phyloP scores from a whole-genome alignment of 192 early-diverging fungal species.

The Powellomyces hirtus region DNA sequence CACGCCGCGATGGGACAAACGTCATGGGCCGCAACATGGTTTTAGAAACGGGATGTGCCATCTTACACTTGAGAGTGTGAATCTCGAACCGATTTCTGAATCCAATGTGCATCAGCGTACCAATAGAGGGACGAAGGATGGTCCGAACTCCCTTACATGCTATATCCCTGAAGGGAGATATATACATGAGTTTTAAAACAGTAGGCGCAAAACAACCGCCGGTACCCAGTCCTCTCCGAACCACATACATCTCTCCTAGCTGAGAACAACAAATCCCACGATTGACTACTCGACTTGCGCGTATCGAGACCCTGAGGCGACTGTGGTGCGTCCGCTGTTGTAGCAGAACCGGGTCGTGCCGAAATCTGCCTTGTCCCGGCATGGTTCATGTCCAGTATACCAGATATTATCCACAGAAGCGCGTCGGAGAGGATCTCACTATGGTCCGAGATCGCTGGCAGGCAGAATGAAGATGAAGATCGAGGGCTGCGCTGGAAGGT shows the following conservation, averaged over 20 bases:
- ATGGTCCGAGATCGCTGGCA: background rate
- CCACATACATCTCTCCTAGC: slow-evolving; percentile 10
- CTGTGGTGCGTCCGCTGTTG: too few relatives aligned
- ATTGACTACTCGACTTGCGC: background rate
- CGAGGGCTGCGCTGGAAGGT: background rate
- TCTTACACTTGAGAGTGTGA: slow-evolving; percentile 12
- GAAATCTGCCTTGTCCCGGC: background rate
- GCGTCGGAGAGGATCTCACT: slow-evolving; percentile 13
- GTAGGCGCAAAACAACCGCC: too few relatives aligned
- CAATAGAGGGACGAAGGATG: background rate
- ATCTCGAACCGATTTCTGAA: slow-evolving; percentile 17
- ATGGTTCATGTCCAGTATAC: background rate
- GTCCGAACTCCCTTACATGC: background rate
- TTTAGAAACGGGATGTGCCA: background rate
- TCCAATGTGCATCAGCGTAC: background rate
- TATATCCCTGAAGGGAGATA: slow-evolving; percentile 4
- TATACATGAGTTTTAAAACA: background rate
- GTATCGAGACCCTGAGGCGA: background rate
- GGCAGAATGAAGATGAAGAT: background rate
- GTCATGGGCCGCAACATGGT: background rate
- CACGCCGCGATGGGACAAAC: background rate
- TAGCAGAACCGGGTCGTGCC: too few relatives aligned
- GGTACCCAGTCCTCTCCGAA: background rate
- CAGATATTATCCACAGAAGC: background rate
- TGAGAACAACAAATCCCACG: slow-evolving; percentile 13